A percentile compares a stretch with the other conserved stretches of the same genome.
Conservation (phyloP, 805 yeast species). For the Candida succiphila region DNA sequence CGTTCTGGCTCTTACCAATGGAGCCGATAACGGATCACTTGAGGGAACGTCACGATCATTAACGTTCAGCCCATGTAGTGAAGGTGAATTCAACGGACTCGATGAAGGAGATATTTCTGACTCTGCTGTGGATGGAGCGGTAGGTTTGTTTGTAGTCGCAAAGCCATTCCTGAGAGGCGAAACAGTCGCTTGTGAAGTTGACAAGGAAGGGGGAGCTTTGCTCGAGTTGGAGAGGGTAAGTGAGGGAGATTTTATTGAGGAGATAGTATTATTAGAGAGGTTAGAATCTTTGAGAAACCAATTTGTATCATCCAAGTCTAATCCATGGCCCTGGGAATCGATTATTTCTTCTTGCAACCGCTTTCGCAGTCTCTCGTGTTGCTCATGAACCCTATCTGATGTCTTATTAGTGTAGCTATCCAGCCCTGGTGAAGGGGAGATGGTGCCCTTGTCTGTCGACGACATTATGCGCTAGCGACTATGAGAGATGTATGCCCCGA, state of each 20-base stretch:
- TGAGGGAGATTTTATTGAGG: constrained; percentile 18
- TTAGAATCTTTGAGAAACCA: constrained; percentile 19
- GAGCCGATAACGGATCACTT: constrained; percentile 8
- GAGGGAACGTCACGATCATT: constrained; percentile 16
- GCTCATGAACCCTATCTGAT: constrained; percentile 4
- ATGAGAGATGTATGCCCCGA: too few species aligned
- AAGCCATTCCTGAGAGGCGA: neutral
- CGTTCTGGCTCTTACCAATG: constrained; percentile 19
- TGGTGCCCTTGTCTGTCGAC: too few species aligned
- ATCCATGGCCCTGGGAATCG: constrained; percentile 5
- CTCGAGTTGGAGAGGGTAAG: constrained; percentile 11
- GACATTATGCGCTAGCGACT: too few species aligned
- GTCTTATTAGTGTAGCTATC: too few species aligned
- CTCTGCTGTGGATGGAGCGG: neutral
- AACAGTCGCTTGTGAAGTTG: constrained; percentile 8
- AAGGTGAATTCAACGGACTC: constrained; percentile 1
- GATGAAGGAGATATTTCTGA: neutral
- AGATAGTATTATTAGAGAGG: constrained; percentile 3
- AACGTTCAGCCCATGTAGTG: constrained; percentile 5
- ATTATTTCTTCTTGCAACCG: constrained; percentile 19
- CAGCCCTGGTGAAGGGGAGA: too few species aligned
- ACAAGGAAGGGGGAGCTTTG: constrained; percentile 18
- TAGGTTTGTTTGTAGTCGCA: too few species aligned
- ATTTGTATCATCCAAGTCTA: constrained; percentile 19
- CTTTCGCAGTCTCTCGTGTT: constrained; percentile 19